Conservation (phyloP, 441 rosid species). For the Populus hybrid region DNA sequence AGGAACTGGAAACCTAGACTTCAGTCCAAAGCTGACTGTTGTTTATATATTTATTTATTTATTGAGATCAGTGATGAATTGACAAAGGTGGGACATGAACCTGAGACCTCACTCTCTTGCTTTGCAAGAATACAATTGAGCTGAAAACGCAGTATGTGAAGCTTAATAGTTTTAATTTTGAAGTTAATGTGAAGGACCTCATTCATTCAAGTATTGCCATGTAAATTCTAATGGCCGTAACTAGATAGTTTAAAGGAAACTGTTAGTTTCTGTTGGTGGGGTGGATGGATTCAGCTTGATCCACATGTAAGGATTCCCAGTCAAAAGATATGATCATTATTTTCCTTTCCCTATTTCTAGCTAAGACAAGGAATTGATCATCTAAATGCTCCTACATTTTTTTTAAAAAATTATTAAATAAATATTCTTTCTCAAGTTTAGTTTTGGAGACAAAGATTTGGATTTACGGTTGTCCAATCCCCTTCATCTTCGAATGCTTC, state of each 20-base stretch:
- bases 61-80: not conserved
- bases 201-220: not conserved
- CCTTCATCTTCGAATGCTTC: slow-evolving; percentile 70
- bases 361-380: not conserved
- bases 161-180: not conserved
- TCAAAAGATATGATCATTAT: slow-evolving; percentile 8
- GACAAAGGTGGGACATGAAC: not conserved
- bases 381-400: slow-evolving; percentile 3
- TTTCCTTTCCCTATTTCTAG: slow-evolving; percentile 16
- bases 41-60: not conserved
- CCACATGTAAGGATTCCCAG: slow-evolving; percentile 1
- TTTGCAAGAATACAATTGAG: not conserved
- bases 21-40: not conserved
- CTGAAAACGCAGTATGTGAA: not conserved
- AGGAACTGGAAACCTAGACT: not conserved
- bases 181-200: not conserved
- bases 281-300: slow-evolving; percentile 1
- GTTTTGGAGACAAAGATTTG: slow-evolving; percentile 94
- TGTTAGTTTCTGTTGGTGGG: slow-evolving; percentile 2
- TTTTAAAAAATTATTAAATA: slow-evolving; percentile 1
- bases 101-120: not conserved
- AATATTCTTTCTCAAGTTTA: slow-evolving; percentile 19
- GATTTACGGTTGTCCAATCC: slow-evolving; percentile 91
- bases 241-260: not conserved
- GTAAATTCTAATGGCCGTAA: not conserved